Conservation (phyloP, 331 rosid genomes). For the Arachis monticola region DNA sequence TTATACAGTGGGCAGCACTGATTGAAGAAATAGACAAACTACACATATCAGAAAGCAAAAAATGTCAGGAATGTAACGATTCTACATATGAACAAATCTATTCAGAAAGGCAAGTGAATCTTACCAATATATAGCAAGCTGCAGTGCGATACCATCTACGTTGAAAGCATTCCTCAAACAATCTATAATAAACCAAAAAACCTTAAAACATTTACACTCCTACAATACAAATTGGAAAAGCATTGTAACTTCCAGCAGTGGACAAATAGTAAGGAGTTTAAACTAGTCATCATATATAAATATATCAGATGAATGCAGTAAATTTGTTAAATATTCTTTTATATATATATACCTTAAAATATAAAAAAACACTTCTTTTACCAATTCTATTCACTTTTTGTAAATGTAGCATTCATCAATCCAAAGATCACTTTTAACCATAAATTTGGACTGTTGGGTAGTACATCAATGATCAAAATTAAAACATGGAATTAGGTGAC, state of each 20-base stretch:
- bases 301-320: not conserved
- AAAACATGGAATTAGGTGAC: too few relatives aligned
- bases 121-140: slow-evolving; percentile 97
- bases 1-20: not conserved
- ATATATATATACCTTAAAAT: not conserved
- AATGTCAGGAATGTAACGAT: slow-evolving; percentile 28
- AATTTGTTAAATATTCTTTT: slow-evolving; percentile 13
- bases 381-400: not conserved
- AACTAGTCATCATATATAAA: not conserved
- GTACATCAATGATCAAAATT: too few relatives aligned
- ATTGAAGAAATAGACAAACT: not conserved
- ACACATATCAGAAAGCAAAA: slow-evolving; percentile 5
- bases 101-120: slow-evolving; percentile 37
- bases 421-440: not conserved
- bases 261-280: not conserved
- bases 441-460: not conserved
- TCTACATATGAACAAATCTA: slow-evolving; percentile 14
- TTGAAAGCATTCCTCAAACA: slow-evolving; percentile 99
- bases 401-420: not conserved
- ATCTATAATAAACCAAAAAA: slow-evolving; percentile 54
- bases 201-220: not conserved
- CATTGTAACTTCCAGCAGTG: slow-evolving; percentile 7
- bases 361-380: not conserved
- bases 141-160: slow-evolving; percentile 98
- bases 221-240: slow-evolving; percentile 23